Percentiles rank a stretch among this genome's conserved stretches.
phyloP scores from a whole-genome alignment of 75 land plant genomes.

The Cunninghamia lanceolata region DNA sequence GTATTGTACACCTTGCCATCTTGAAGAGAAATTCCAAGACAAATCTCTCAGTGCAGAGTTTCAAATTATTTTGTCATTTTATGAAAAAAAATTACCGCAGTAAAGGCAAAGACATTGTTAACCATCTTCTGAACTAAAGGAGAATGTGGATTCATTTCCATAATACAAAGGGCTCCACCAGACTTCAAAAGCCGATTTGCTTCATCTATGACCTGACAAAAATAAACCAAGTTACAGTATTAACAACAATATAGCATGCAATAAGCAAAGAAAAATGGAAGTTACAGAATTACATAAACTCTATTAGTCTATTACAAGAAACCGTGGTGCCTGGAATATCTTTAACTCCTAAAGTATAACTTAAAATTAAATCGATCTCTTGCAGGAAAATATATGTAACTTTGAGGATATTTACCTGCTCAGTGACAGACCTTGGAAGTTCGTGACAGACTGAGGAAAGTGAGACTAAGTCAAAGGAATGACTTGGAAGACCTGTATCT shows the following conservation, averaged over 20 bases:
- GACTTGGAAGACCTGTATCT: slow-evolving; percentile 36
- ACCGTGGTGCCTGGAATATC: neutral
- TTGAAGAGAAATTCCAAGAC: neutral
- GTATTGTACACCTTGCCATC: neutral
- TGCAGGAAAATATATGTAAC: neutral
- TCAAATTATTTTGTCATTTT: neutral
- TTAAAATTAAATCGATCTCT: neutral
- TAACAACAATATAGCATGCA: neutral
- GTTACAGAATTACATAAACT: neutral
- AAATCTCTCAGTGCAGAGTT: neutral
- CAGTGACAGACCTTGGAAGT: slow-evolving; percentile 37
- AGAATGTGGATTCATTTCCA: slow-evolving; percentile 49
- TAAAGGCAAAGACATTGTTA: slow-evolving; percentile 40
- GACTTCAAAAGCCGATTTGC: slow-evolving; percentile 37
- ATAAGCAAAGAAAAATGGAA: neutral
- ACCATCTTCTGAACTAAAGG: slow-evolving; percentile 38
- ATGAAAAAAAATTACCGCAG: slow-evolving; percentile 27
- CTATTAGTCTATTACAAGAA: neutral
- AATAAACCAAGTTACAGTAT: neutral
- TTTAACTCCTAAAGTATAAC: neutral
- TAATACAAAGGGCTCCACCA: slow-evolving; percentile 43
- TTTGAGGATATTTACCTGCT: slow-evolving; percentile 24
- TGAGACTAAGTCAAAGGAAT: slow-evolving; percentile 38
- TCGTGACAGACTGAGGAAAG: slow-evolving; percentile 43
- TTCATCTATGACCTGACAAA: slow-evolving; percentile 37